Evolutionary conservation across 1,139 yeast genomes (phyloP).

Genomic region (Yamadazyma sp.): DNA sequence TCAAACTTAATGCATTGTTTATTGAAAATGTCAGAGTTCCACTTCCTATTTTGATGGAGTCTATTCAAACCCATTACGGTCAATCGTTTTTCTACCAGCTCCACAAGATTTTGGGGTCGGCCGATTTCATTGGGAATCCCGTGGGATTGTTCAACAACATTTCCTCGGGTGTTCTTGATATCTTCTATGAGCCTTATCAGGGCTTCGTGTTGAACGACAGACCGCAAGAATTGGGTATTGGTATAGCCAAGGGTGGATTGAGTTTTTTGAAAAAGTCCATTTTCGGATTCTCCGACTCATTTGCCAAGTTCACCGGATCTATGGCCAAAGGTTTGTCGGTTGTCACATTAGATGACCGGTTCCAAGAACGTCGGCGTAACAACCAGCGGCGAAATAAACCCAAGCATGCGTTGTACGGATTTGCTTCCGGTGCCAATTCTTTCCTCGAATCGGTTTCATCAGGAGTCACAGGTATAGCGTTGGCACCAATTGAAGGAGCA

Average conservation of each 20-base stretch:
- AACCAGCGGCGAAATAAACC: conserved; percentile 77
- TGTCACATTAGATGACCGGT: conserved; percentile 82
- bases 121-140: conserved; percentile 95
- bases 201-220: conserved; percentile 93
- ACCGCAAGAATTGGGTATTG: conserved; percentile 94
- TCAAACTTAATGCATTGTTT: conserved; percentile 79
- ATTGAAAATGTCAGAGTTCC: conserved; percentile 91
- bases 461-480: conserved; percentile 87
- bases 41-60: conserved; percentile 66
- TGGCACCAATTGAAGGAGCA: conserved; percentile 90
- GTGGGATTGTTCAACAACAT: conserved; percentile 92
- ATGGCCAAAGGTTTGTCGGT: conserved; percentile 91
- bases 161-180: conserved; percentile 93
- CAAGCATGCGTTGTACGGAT: conserved; percentile 84
- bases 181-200: conserved; percentile 95
- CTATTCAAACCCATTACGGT: conserved; percentile 82
- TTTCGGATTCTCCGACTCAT: conserved; percentile 90
- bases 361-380: conserved; percentile 78
- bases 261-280: conserved; percentile 93
- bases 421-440: conserved; percentile 86
- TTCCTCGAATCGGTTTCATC: conserved; percentile 83
- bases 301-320: conserved; percentile 91
- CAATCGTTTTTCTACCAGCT: conserved; percentile 91
- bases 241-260: conserved; percentile 92
- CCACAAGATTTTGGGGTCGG: conserved; percentile 92